Base-by-base conservation (phyloP, 352 stramenopile species). In the Globisporangium yorkense region DNA sequence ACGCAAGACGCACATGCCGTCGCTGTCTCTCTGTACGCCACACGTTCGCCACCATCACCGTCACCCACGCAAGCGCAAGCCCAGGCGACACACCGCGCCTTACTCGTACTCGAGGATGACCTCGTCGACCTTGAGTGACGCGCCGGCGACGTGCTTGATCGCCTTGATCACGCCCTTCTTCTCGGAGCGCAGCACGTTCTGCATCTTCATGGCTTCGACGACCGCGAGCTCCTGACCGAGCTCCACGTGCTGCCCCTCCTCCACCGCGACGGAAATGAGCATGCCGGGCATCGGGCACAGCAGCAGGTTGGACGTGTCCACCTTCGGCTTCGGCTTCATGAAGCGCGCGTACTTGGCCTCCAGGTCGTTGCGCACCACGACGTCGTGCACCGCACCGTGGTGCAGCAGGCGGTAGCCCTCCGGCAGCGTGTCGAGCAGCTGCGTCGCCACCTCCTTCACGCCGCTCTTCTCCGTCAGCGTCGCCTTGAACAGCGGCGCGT, bases 191-290 rank as follows among this genome's bases (percentile, higher is more conserved):
- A 99, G 78, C 37, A 98, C 86, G 69, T 99, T 99, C 76, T 98
- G 94, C 96, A 99, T 99, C 73, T 99, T 99, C 96, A 99, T 99
- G 16, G 96, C 96, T 69, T 99, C 96, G 21, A 99, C 88, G 29
- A 99, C 85, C 48, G 90, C 95, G 9, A 99, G 71, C 50, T 97
- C 87, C 70, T 99, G 89, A 37, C 93, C 95, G 15, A 88, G 68
- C 71, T 98, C 88, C 9, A 98, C 94, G n/a, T 86, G 49, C 57
- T 98, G 76, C n/a, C 94, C 95, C 37, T 88, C 80, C 54, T 88
- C 56, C 1, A 97, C 89, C 10, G 75, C 75, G 15, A 96, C 66
- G 5, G 80, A 93, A 31, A 96, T 70, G 15, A 98, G 71, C 61
- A 92, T 94, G 12, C 96, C 96, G 27, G 96, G 96, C 95, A 99